Evolutionary conservation across 768 basidiomycete genomes (phyloP), one percentile per base, ranked within the genome.

Genomic region (Leccinum boreale): DNA sequence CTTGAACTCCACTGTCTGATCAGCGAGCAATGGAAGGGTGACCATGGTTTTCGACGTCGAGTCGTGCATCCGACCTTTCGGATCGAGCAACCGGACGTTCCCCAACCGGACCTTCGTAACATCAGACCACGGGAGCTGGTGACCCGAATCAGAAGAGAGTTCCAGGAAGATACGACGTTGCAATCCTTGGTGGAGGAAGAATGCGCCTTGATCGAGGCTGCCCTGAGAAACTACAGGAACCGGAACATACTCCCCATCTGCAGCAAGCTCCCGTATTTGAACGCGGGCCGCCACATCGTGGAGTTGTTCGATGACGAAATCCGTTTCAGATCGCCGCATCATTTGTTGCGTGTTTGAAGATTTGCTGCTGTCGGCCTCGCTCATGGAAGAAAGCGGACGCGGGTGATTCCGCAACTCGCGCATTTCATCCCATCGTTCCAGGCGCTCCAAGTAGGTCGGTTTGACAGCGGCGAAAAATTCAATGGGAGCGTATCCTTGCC

Each of bases 341-440:
- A 79, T 78, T n/a, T 85, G 85, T 24, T 85, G 85, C 23, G 81
- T 65, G 52, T 70, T 73, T 29, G 78, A 71, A 2, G 82, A 75
- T 45, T 70, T 73, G 61, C 63, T 74, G 48, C 63, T 74, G 48
- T 83, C 81, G 3, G 57, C 21, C 50, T 67, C 69, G 36, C 65
- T 64, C 28, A 52, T 58, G 24, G 68, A 54, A 54, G 70, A 73
- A 48, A 75, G 68, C 45, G 78, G 71, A 36, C 60, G 70, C 60
- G 74, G 75, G 66, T 68, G 75, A 58, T 77, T 74, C 61, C 84
- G 83, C 50, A 89, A 84, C 62, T 98, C 94, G 33, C 94, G 85
- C 78, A 91, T 81, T 68, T 94, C 90, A 67, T 98, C 96, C 94
- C 94, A 97, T 56, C 90, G 83, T 67, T 94, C 93, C 73, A 98